Percentiles rank a stretch among this genome's conserved stretches.
Conservation (phyloP, 2,329 filamentous ascomycete species). For the Epichloe hybrida region DNA sequence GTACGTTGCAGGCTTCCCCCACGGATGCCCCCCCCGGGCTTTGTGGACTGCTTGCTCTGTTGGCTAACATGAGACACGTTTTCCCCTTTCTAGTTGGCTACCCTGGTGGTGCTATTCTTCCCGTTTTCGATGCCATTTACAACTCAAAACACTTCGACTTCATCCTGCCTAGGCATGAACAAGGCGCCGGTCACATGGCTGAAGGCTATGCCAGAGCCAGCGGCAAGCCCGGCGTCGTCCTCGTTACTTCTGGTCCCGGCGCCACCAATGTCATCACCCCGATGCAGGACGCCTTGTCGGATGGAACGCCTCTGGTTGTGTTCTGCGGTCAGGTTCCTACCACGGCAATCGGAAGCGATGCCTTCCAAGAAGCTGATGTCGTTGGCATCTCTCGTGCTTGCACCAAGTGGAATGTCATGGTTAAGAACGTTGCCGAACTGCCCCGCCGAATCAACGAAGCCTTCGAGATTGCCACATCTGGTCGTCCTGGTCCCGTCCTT, state of each 20-base stretch:
- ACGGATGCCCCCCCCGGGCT: too few species aligned
- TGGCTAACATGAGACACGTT: slow-evolving; percentile 12
- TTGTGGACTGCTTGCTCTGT: background rate
- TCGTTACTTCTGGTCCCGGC: slow-evolving; percentile 92
- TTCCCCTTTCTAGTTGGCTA: slow-evolving; percentile 51
- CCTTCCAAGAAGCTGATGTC: slow-evolving; percentile 93
- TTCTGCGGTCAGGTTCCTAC: slow-evolving; percentile 91
- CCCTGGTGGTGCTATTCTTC: slow-evolving; percentile 89
- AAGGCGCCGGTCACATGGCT: slow-evolving; percentile 97
- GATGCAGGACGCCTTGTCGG: slow-evolving; percentile 89
- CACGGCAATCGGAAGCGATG: slow-evolving; percentile 81
- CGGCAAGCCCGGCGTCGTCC: slow-evolving; percentile 85
- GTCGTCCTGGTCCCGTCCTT: slow-evolving; percentile 83
- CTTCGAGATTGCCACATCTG: slow-evolving; percentile 93
- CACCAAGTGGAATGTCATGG: slow-evolving; percentile 99
- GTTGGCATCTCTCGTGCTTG: slow-evolving; percentile 87
- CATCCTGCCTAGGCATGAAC: slow-evolving; percentile 87
- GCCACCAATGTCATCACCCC: slow-evolving; percentile 95
- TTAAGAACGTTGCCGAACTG: slow-evolving; percentile 86
- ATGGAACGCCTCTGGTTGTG: slow-evolving; percentile 91
- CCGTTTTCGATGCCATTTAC: slow-evolving; percentile 97
- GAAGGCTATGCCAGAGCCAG: slow-evolving; percentile 91
- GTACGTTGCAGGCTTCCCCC: slow-evolving; percentile 39
- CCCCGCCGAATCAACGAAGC: slow-evolving; percentile 93
- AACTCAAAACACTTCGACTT: slow-evolving; percentile 97